A percentile compares a stretch with the other conserved stretches of the same genome.
These are phyloP conservation scores for Lactifluus subvellereus DNA, from an alignment of 768 basidiomycete genomes.

Conservation along the genomic window DNA sequence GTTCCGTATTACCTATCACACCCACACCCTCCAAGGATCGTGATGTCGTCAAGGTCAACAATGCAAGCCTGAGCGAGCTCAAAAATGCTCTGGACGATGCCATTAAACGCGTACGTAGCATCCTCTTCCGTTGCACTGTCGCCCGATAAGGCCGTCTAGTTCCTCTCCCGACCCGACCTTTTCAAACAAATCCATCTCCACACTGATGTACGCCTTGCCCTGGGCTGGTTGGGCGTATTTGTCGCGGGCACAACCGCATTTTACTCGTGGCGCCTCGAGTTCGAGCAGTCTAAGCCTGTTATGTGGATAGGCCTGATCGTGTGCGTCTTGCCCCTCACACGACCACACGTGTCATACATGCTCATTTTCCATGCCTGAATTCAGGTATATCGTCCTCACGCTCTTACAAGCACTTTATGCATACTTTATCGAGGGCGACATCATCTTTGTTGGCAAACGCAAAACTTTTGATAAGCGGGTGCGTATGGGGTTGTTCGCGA, in stretches of 20 bases:
- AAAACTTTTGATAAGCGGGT: constrained; percentile 87
- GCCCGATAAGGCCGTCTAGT: constrained; percentile 41
- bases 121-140: background rate
- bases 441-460: constrained; percentile 83
- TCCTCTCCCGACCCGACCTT: constrained; percentile 68
- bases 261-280: constrained; percentile 85
- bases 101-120: constrained; percentile 62
- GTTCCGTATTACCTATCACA: constrained; percentile 23
- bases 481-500: constrained; percentile 28
- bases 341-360: background rate
- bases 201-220: constrained; percentile 78
- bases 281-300: constrained; percentile 78
- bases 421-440: constrained; percentile 80
- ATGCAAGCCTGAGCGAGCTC: constrained; percentile 44
- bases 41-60: constrained; percentile 46
- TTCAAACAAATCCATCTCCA: constrained; percentile 86
- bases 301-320: constrained; percentile 73
- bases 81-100: constrained; percentile 73
- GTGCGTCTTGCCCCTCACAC: constrained; percentile 42
- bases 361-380: constrained; percentile 10
- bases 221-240: constrained; percentile 85
- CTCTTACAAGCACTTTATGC: constrained; percentile 70
- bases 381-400: constrained; percentile 72
- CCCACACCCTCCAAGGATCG: constrained; percentile 26
- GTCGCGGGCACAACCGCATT: constrained; percentile 75